These are phyloP conservation scores for Raddia guianensis DNA, from an alignment of 176 grass and related monocot species.

Conservation along the genomic window DNA sequence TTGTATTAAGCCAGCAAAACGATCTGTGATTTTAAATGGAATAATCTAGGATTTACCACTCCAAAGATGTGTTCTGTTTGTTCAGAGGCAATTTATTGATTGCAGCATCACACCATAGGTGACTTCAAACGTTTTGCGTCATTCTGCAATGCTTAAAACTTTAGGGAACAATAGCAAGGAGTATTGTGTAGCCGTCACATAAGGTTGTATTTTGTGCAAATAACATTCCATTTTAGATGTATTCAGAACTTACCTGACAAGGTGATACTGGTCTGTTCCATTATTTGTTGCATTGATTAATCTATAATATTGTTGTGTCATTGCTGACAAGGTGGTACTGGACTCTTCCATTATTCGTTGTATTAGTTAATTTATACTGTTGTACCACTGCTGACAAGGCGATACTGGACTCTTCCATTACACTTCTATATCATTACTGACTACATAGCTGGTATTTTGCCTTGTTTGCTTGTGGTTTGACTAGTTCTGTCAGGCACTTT, in stretches of 20 bases:
- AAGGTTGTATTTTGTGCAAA: slow-evolving; percentile 5
- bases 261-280: no score
- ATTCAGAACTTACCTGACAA: background rate
- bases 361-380: no score
- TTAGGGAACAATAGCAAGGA: background rate
- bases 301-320: no score
- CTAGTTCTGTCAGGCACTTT: background rate
- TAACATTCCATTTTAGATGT: background rate
- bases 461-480: background rate
- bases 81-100: background rate
- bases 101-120: background rate
- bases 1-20: no score
- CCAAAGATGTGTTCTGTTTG: background rate
- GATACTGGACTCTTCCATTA: background rate
- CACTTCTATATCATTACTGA: background rate
- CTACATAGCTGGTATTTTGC: background rate
- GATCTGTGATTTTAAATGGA: no score
- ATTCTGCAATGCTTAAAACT: background rate
- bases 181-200: background rate
- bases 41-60: no score
- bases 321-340: background rate
- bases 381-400: background rate
- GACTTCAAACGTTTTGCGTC: background rate
- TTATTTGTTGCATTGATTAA: no score
- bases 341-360: no score